phyloP scores from a whole-genome alignment of 257 asterid genomes.

The Solanum piurae region DNA sequence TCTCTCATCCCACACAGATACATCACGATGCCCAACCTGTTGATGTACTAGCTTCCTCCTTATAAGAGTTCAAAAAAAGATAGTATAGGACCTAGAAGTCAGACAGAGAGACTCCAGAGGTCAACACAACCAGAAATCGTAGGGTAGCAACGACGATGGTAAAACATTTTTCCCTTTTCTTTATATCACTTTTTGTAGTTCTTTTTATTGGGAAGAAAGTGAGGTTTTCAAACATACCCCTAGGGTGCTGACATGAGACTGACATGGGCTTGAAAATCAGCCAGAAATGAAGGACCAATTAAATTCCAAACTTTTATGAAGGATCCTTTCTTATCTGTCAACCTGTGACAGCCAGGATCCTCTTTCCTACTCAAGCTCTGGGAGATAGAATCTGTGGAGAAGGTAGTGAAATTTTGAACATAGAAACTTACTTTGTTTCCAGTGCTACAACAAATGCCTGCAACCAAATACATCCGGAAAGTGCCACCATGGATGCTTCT shows the following conservation, averaged over 20 bases:
- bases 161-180: not conserved
- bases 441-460: slow-evolving; percentile 93
- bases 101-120: not conserved
- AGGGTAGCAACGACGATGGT: not conserved
- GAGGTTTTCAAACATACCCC: not conserved
- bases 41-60: not conserved
- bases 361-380: not conserved
- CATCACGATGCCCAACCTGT: not conserved
- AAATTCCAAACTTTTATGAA: not conserved
- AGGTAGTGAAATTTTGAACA: not conserved
- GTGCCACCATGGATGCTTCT: slow-evolving; percentile 95
- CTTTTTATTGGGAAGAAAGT: not conserved
- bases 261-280: not conserved
- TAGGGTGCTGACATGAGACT: not conserved
- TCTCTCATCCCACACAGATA: not conserved
- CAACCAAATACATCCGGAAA: slow-evolving; percentile 98
- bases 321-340: not conserved
- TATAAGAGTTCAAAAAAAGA: not conserved
- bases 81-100: not conserved
- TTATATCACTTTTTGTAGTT: not conserved
- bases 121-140: not conserved
- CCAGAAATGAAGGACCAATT: not conserved
- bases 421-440: slow-evolving; percentile 74
- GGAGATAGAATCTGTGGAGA: not conserved
- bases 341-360: not conserved